Evolutionary conservation across 129 eudicot species (phyloP), one percentile per base, ranked within the genome.

Genomic region (Dittrichia graveolens): DNA sequence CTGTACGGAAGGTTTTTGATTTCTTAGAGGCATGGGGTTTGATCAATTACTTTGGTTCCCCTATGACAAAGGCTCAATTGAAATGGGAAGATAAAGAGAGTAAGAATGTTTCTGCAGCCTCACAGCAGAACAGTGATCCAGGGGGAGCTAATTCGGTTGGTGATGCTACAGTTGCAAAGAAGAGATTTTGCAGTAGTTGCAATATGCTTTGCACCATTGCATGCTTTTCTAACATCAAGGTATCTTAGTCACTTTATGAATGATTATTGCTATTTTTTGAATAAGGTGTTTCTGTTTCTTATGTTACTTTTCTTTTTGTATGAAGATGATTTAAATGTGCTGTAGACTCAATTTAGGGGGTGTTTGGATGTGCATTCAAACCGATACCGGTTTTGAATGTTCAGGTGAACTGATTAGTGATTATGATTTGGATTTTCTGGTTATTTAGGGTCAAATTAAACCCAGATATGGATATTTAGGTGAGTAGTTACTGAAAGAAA

Each of bases 1-100:
- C 97, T 1, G 83, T 94, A 13, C 70, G 96, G 19, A 78, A 89
- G 74, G 94, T 94, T 45, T 90, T 88, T 34, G 97, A 87, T 73
- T 90, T 94, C 79, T 71, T 88, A 79, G 98, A 94, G 66, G 58
- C 91, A 42, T 94, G 98, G 98, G 97, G 98, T 74, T 83, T 94
- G 78, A 84, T 94, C 50, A 94, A 94, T 81, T 94, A 87, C 79
- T 46, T 84, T 58, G 86, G 86, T 50, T 61, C 85, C 11, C 73
- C 88, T 12, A n/a, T 80, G 15, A 59, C 83, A 5, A 82, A 78
- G 80, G 80, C 81, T 16, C 95, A 82, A 67, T 63, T 79, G 4
- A 84, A 82, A 77, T 82, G 83, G 90, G 95, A 87, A 74, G 96
- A 89, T 41, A 87, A 83, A 79, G 95, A 85, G 47, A 69, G 80